A percentile compares a stretch with the other conserved stretches of the same genome.
Evolutionary conservation across 2,329 filamentous ascomycete genomes (phyloP).

Genomic region (Whalleya microplaca): DNA sequence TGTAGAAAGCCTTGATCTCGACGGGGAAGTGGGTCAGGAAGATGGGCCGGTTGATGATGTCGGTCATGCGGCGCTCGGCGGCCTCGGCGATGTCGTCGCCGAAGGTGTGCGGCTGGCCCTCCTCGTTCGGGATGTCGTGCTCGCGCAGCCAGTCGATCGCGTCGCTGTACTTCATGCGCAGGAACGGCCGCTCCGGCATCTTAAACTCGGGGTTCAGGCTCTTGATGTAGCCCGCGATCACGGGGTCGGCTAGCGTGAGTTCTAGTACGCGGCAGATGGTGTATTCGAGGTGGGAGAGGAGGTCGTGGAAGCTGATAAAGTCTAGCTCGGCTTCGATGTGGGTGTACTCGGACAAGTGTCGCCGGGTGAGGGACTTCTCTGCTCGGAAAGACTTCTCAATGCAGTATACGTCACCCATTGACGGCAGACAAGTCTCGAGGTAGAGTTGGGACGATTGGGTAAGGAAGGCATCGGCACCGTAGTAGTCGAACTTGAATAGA

Average conservation of each 20-base stretch:
- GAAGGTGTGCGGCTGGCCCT: constrained; percentile 85
- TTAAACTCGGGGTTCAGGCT: constrained; percentile 90
- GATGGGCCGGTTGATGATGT: constrained; percentile 93
- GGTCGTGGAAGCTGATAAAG: constrained; percentile 90
- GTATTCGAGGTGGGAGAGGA: constrained; percentile 84
- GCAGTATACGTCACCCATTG: constrained; percentile 93
- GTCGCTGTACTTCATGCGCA: constrained; percentile 92
- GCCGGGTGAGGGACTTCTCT: constrained; percentile 91
- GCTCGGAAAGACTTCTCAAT: constrained; percentile 99
- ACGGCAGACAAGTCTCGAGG: constrained; percentile 90
- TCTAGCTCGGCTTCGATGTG: constrained; percentile 96
- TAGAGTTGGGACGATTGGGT: constrained; percentile 98
- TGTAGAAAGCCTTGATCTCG: constrained; percentile 99
- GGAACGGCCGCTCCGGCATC: constrained; percentile 81
- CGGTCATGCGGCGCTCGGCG: constrained; percentile 95
- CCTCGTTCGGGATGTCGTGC: constrained; percentile 82
- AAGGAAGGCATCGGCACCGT: constrained; percentile 87
- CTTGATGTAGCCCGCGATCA: constrained; percentile 74
- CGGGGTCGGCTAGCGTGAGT: constrained; percentile 72
- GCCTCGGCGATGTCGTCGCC: constrained; percentile 98
- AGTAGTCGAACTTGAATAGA: constrained; percentile 88
- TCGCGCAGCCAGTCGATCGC: constrained; percentile 96
- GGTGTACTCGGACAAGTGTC: constrained; percentile 94
- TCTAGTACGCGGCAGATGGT: constrained; percentile 87
- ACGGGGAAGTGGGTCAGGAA: constrained; percentile 96